Base-by-base conservation (phyloP, 345 rosid species). In the Eucalyptus cloeziana region DNA sequence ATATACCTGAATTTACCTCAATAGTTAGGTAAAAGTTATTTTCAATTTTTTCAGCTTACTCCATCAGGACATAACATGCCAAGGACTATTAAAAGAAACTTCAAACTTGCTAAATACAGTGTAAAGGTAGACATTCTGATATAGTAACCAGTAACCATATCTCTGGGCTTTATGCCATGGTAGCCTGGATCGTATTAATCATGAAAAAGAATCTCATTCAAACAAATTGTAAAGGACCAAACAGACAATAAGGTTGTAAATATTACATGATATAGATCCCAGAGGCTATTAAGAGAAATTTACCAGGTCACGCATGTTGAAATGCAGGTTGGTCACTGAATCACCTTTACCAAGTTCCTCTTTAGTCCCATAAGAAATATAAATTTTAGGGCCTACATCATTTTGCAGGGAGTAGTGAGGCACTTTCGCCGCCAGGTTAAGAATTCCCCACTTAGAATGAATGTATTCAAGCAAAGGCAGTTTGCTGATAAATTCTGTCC, bases 381-480 rank as follows among this genome's bases (percentile, higher is more conserved):
- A 94, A 88, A 97, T 95, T 94, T 96, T 97, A 89, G 99, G 99
- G 88, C 99, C 99, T 22, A 93, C 94, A 92, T 98, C 99, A 90
- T 95, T 97, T 92, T 98, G 99, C 92, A 97, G 92, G 83, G 99
- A 96, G 93, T 96, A 97, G 93, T 97, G 96, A 88, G 99, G 99
- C 93, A 97, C 91, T 92, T 97, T 97, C 88, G 99, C 99, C 22
- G 99, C 99, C 87, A 97, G 97, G 90, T 98, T 98, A 90, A 98
- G 94, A 91, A 98, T 94, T 90, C 99, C 99, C 95, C 95, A 92
- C 87, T 95, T 95, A 60, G 99, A 95, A 92, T 98, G 99, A 54
- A 96, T 96, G 93, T 94, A 97, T 94, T 97, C 98, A n/a, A 96
- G 97, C 79, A 97, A 91, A n/a, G 99, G 99, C 92, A 98, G 92